A percentile compares a stretch with the other conserved stretches of the same genome.
These are phyloP conservation scores for Oidiodendron maius DNA, from an alignment of 495 filamentous ascomycete genomes.

Conservation along the genomic window DNA sequence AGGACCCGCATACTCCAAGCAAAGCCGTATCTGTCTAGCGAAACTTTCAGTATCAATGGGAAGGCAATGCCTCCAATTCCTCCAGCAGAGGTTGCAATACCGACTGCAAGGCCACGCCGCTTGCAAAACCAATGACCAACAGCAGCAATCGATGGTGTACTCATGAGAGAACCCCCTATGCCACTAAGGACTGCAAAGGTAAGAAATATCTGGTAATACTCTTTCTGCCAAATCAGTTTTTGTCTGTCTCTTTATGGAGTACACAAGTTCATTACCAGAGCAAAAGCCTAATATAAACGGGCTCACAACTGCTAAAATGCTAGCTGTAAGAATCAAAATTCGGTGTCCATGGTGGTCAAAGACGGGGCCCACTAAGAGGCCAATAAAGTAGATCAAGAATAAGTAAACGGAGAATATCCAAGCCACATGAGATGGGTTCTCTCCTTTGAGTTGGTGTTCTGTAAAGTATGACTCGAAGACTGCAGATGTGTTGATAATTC, in stretches of 20 bases:
- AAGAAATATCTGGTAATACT: constrained; percentile 79
- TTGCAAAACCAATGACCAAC: constrained; percentile 76
- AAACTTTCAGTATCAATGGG: constrained; percentile 57
- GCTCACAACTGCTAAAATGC: constrained; percentile 38
- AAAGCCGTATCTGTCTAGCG: constrained; percentile 56
- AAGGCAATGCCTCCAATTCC: constrained; percentile 70
- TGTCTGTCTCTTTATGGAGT: neutral
- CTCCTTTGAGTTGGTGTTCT: constrained; percentile 54
- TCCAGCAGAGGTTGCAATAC: constrained; percentile 73
- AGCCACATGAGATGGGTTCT: constrained; percentile 53
- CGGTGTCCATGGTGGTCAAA: constrained; percentile 57
- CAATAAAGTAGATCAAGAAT: constrained; percentile 45
- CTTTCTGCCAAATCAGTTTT: constrained; percentile 6
- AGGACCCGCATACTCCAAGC: constrained; percentile 66
- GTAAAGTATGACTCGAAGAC: constrained; percentile 68
- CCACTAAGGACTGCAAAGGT: constrained; percentile 72
- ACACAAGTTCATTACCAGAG: too few relatives aligned
- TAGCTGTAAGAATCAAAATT: constrained; percentile 43
- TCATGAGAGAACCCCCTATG: constrained; percentile 70
- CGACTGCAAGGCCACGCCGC: constrained; percentile 74
- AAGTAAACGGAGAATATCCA: constrained; percentile 78
- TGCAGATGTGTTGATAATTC: constrained; percentile 69
- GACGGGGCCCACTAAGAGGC: constrained; percentile 56
- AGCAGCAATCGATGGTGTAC: constrained; percentile 72
- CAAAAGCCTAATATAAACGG: constrained; percentile 44